phyloP scores from a whole-genome alignment of 75 land plant genomes.

The Pseudotsuga menziesii region DNA sequence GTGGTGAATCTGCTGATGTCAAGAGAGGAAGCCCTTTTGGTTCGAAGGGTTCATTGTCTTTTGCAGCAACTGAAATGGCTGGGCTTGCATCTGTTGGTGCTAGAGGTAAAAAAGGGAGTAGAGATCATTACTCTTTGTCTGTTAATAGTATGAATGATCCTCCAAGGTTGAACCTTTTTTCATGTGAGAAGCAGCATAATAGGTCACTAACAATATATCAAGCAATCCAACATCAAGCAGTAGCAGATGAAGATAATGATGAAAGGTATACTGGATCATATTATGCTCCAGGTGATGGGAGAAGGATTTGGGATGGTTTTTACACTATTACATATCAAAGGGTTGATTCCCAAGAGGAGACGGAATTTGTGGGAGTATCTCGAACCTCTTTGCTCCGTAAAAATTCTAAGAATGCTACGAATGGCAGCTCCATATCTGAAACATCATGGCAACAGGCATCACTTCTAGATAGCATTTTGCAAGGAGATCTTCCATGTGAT shows the following conservation, averaged over 20 bases:
- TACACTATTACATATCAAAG: constrained; percentile 46
- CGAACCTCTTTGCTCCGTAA: background rate
- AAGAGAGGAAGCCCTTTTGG: background rate
- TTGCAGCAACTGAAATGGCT: constrained; percentile 13
- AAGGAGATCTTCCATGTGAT: constrained; percentile 53
- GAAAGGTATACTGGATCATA: constrained; percentile 19
- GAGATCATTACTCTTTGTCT: background rate
- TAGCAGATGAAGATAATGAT: constrained; percentile 3
- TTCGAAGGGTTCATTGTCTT: background rate
- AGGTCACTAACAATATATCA: too few relatives aligned
- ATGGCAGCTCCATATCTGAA: too few relatives aligned
- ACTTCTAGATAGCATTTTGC: constrained; percentile 41
- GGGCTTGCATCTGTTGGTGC: background rate
- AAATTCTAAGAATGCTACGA: too few relatives aligned
- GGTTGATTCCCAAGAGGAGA: constrained; percentile 5
- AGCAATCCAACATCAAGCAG: background rate
- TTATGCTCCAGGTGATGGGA: background rate
- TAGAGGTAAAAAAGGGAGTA: background rate
- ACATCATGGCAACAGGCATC: constrained; percentile 8
- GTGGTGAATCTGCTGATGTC: too few relatives aligned
- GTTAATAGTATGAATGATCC: constrained; percentile 6
- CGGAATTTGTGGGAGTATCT: background rate
- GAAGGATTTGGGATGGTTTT: constrained; percentile 54
- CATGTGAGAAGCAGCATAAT: constrained; percentile 30
- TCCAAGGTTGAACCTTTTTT: constrained; percentile 32